These are phyloP conservation scores for Psidium guajava DNA, from an alignment of 345 rosid genomes.

Conservation along the genomic window DNA sequence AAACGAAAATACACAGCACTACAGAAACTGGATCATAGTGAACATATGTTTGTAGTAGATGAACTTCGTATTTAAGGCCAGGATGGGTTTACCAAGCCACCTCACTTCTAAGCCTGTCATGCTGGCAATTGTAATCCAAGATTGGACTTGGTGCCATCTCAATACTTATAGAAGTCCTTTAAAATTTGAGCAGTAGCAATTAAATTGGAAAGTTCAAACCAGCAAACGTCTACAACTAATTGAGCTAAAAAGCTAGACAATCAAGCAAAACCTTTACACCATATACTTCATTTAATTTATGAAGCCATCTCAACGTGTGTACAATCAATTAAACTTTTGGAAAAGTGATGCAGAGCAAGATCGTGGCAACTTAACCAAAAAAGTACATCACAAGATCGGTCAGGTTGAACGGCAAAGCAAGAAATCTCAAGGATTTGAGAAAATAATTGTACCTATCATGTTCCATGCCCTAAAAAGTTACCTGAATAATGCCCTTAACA, in stretches of 20 bases:
- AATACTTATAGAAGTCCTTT: neutral
- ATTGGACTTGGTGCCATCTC: neutral
- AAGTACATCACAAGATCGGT: neutral
- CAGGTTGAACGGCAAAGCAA: neutral
- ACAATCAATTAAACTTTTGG: neutral
- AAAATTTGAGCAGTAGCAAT: neutral
- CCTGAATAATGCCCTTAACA: conserved; percentile 44
- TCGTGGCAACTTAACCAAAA: neutral
- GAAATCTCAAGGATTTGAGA: neutral
- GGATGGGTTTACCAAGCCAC: neutral
- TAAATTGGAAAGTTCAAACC: neutral
- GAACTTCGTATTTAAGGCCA: neutral
- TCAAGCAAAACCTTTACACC: neutral
- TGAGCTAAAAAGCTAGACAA: neutral
- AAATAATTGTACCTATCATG: neutral
- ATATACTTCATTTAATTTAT: neutral
- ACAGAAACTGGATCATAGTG: neutral
- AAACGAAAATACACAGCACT: neutral
- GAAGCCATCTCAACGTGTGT: neutral
- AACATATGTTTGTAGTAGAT: neutral
- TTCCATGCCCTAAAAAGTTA: neutral
- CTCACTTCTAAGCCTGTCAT: neutral
- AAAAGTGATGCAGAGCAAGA: neutral
- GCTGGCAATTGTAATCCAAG: neutral
- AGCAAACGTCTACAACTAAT: neutral